Evolutionary conservation across 2,329 filamentous ascomycete genomes (phyloP), one percentile per base, ranked within the genome.

Genomic region (Aspergillus sp.): DNA sequence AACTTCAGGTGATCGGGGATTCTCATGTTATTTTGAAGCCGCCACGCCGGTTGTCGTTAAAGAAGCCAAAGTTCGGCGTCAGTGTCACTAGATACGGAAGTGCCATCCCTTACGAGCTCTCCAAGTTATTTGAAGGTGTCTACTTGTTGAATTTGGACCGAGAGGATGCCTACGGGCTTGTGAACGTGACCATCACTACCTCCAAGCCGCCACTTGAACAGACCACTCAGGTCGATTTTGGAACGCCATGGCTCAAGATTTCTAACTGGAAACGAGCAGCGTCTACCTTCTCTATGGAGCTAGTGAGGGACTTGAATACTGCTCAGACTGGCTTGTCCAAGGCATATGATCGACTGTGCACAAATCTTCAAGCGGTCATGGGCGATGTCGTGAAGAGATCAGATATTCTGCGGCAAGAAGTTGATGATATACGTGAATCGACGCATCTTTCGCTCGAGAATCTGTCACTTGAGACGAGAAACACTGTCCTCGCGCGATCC

Each of bases 1-100:
- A 77, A 49, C 66, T 80, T n/a, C 71, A 78, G 50, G 68, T 74
- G n/a, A 69, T 79, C 51, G 76, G 75, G 4, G 74, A 79, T 50
- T 72, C 72, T 43, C 75, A 80, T 54, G 73, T 81, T 47, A 61
- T 78, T 39, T 67, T 81, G 44, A 74, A 73, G 39, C 73, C 76
- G 7, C 75, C 76, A 6, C 65, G 66, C 27, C 66, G 66, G 20
- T 65, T 76, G 48, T 54, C 62, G 4, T 62, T 62, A 43, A 74
- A 70, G 54, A 77, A 71, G 55, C 67, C 69, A 12, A 72, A 69
- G 23, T 71, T 82, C 46, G 67, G 72, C 44, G 73, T 81, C 33
- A 68, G 70, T 42, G 69, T 81, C 42, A 68, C 61, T 23, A 72
- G 73, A 45, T 60, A 61, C n/a, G 68, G 68, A 22, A 62, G 65